Evolutionary conservation across 495 filamentous ascomycete genomes (phyloP).

Genomic region (Annulohypoxylon stygium): DNA sequence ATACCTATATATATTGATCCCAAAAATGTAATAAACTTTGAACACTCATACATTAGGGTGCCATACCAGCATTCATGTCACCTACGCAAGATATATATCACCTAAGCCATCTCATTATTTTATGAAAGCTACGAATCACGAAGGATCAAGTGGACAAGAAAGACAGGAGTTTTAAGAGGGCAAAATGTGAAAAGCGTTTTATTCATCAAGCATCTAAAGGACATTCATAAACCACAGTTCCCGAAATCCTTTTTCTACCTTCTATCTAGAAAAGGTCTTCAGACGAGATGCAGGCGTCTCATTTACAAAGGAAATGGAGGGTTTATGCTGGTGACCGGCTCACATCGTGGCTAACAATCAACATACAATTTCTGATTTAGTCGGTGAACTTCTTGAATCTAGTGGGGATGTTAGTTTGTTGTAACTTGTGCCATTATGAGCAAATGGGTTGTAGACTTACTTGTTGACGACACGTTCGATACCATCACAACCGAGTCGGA

Average conservation of each 20-base stretch:
- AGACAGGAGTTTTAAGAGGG: not conserved
- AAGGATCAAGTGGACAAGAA: not conserved
- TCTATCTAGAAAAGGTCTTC: conserved; percentile 19
- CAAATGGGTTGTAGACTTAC: conserved; percentile 52
- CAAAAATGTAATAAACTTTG: too few relatives aligned
- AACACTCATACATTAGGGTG: too few relatives aligned
- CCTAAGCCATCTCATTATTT: too few relatives aligned
- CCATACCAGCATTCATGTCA: too few relatives aligned
- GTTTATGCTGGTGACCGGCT: not conserved
- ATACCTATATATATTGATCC: too few relatives aligned
- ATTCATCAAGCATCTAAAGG: conserved; percentile 28
- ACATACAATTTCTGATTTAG: conserved; percentile 12
- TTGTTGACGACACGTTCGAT: conserved; percentile 86
- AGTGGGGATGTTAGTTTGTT: conserved; percentile 6
- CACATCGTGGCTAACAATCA: not conserved
- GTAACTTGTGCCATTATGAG: not conserved
- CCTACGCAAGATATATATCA: too few relatives aligned
- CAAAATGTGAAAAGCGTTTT: not conserved
- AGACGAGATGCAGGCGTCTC: conserved; percentile 13
- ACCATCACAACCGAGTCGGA: conserved; percentile 86
- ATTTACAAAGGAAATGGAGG: conserved; percentile 3
- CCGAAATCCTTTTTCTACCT: conserved; percentile 14
- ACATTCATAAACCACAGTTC: not conserved
- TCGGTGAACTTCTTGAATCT: conserved; percentile 36
- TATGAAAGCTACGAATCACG: too few relatives aligned